Base-by-base conservation (phyloP, 768 basidiomycete species). In the Pulveroboletus sp. region DNA sequence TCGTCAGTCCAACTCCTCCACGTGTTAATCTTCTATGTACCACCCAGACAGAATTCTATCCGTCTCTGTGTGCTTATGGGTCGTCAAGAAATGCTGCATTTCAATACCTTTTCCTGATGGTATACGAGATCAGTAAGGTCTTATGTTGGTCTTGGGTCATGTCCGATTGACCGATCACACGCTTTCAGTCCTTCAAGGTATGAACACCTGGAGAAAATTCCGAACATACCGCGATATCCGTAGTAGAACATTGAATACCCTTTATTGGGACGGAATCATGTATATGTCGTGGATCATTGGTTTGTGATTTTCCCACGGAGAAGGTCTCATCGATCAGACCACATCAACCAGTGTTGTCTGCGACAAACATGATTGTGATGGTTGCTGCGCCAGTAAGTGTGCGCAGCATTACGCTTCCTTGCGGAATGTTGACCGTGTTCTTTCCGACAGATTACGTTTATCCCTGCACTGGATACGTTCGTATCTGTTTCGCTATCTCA, bases 251-350 rank as follows among this genome's bases (percentile, higher is more conserved):
- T 34, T 65, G 39, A 58, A 45, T 32, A 65, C 58, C 9, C 35
- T 63, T 2, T 64, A 64, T 36, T 58, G 60, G 64, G 64, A 61
- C 3, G 63, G 63, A 8, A 63, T 65, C 34, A 17, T 53, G 44
- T 64, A 65, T 16, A 64, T 64, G 61, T 49, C 44, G 39, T 51
- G 58, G 35, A 37, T 58, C 11, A 65, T 63, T 17, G 2, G 63
- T 65, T 24, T 40, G 56, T 2, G 11, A 29, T 6, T 7, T 5
- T 47, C 19, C 8, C 9, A 11, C 6, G 19, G 6, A 12, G 13
- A n/a, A 12, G 16, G 11, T 4, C 12, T 45, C 22, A 10, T 36
- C 46, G 43, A 53, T 41, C 12, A 16, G 17, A 45, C 45, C n/a
- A 34, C 19, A 27, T 38, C 0, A 26, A 36, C 10, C 7, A 63